A percentile compares a stretch with the other conserved stretches of the same genome.
phyloP scores from a whole-genome alignment of 768 basidiomycete species.

The Rhizopogon vinicolor region DNA sequence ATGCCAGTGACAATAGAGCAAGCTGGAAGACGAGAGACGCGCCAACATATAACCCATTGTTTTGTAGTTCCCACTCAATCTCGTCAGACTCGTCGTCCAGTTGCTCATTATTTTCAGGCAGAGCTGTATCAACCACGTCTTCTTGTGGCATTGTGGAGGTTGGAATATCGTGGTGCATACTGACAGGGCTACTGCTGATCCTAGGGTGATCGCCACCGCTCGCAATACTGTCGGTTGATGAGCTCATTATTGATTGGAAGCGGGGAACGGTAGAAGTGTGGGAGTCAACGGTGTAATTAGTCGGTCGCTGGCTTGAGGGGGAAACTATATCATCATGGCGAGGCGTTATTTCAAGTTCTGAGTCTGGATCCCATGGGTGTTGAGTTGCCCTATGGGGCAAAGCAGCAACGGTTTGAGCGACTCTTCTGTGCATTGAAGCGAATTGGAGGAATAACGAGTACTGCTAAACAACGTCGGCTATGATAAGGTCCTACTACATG shows the following conservation, averaged over 20 bases:
- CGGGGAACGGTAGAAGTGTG: conserved; percentile 13
- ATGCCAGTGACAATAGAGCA: neutral
- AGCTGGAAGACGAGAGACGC: conserved; percentile 9
- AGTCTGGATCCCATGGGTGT: conserved; percentile 15
- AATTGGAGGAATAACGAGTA: no score
- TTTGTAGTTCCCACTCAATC: conserved; percentile 41
- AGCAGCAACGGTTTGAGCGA: conserved; percentile 25
- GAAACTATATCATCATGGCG: neutral
- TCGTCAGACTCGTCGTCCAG: conserved; percentile 36
- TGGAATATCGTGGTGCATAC: conserved; percentile 21
- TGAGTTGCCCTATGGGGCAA: conserved; percentile 14
- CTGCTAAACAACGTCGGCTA: no score
- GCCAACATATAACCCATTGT: conserved; percentile 49
- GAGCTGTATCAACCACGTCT: conserved; percentile 12
- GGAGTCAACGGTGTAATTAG: conserved; percentile 11
- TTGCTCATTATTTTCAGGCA: conserved; percentile 9
- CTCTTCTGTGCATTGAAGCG: conserved; percentile 24
- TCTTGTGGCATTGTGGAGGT: conserved; percentile 38
- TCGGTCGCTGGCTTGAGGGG: conserved; percentile 7
- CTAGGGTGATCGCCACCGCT: conserved; percentile 21
- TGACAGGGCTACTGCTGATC: conserved; percentile 30
- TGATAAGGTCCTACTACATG: no score
- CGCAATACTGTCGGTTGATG: conserved; percentile 27
- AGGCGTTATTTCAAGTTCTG: neutral
- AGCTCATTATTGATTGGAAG: conserved; percentile 26